Evolutionary conservation across 2,329 filamentous ascomycete species (phyloP), one percentile per base, ranked within the genome.

Genomic region (Botryotinia narcissicola): DNA sequence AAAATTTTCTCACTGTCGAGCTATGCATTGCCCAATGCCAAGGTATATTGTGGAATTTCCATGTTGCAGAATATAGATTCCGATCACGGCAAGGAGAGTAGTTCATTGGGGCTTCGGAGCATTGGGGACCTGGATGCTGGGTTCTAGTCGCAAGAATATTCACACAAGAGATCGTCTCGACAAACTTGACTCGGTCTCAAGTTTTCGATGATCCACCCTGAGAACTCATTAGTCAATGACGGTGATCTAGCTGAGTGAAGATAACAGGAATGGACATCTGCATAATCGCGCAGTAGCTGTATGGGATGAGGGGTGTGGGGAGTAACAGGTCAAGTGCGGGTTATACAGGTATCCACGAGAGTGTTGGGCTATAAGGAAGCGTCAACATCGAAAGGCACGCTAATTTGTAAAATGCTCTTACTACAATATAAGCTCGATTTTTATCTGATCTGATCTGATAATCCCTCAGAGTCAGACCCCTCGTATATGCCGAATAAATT

Each of bases 31-130:
- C 57, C 40, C 54, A 60, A 40, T 54, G 37, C 46, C 37, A 57
- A 69, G 67, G 4, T 29, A n/a, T 29, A 59, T 69, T 29, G 35
- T 48, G 48, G 37, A 54, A 69, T 69, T 25, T 54, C 48, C 51
- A 69, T 22, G 32, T 40, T 69, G 54, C 32, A 16, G 8, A 42
- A 40, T n/a, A n/a, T 25, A 69, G 20, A 59, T 32, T 25, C 51
- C 67, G 48, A 69, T 69, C 51, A 59, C 67, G 51, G 67, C 35
- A 69, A 69, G 37, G 42, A 25, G 8, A 60, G 16, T 22, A 42
- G 4, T 18, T 40, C 29, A 44, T 60, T n/a, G 37, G n/a, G 20
- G 25, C 22, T 12, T 22, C 57, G 51, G 35, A 25, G 20, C 12
- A 10, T 37, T 61, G 32, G 20, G 20, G 32, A 25, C 32, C 35